Base-by-base conservation (phyloP, 805 yeast species). In the Candida wancherniae region DNA sequence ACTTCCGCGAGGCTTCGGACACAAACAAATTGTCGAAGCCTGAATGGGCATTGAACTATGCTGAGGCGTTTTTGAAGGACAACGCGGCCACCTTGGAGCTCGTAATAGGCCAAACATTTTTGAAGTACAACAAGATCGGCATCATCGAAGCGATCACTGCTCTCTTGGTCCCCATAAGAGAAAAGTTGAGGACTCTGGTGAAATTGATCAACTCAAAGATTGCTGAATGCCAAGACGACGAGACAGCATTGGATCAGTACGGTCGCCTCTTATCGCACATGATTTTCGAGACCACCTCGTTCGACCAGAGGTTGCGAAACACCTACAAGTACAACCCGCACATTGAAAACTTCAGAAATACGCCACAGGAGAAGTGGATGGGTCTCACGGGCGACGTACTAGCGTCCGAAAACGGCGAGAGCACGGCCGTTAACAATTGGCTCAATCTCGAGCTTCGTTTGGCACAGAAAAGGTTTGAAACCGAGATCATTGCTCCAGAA, bases 11-110 rank as follows among this genome's bases (percentile, higher is more conserved):
- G 4, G 25, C 49, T 1, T 57, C 67, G 17, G 81, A 77, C 19
- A 81, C 88, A 0, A 80, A 79, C 45, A 69, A 75, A 26, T 47
- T 74, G 15, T 77, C 79, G 35, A 76, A 76, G 45, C 88, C 90
- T 1, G 88, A 82, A 48, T 81, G 85, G 80, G 71, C 77, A 3
- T 66, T 80, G 37, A 54, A 60, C 11, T 80, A 69, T 44, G 48
- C 72, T 5, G 69, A 65, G 36, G 59, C 62, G 9, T 71, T 67
- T 37, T 32, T 73, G 12, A 40, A 47, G 6, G 61, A 58, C 15
- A 65, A 73, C 31, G 31, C 72, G 12, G 47, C 56, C 21, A 53
- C 60, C 16, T 53, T 76, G 22, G 63, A 61, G 19, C 47, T 59
- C 19, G 51, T 69, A 2, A 58, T 73, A 31, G 59, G 60, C 7